Conservation (phyloP, 2,329 filamentous ascomycete species). For the Periconia sp. region DNA sequence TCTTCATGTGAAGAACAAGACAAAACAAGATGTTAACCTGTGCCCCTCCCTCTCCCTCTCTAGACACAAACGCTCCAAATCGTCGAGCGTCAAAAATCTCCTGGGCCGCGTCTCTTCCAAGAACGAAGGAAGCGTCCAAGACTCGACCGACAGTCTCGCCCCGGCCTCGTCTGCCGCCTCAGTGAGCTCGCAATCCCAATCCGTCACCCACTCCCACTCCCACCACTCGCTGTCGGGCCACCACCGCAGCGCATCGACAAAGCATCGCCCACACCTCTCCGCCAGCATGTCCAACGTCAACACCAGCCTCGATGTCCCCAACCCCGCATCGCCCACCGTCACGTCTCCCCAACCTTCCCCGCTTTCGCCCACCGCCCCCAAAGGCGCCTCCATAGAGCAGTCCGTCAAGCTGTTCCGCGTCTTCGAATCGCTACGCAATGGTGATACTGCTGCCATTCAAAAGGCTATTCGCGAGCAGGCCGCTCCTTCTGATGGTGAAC, state of each 20-base stretch:
- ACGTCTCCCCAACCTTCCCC: slow-evolving; percentile 24
- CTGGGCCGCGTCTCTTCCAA: slow-evolving; percentile 38
- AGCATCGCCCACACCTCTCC: slow-evolving; percentile 31
- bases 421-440: slow-evolving; percentile 87
- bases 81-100: slow-evolving; percentile 40
- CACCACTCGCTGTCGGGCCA: slow-evolving; percentile 16
- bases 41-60: background rate
- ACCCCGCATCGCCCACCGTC: slow-evolving; percentile 6
- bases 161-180: slow-evolving; percentile 26
- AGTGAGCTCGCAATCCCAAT: slow-evolving; percentile 27
- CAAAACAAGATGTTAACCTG: too few relatives aligned
- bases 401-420: slow-evolving; percentile 93
- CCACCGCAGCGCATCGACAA: slow-evolving; percentile 31
- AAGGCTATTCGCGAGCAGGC: slow-evolving; percentile 74
- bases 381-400: slow-evolving; percentile 70
- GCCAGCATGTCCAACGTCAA: slow-evolving; percentile 29
- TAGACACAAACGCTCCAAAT: slow-evolving; percentile 49
- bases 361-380: slow-evolving; percentile 27
- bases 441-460: slow-evolving; percentile 87
- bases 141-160: slow-evolving; percentile 17
- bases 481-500: slow-evolving; percentile 47
- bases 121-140: slow-evolving; percentile 30
- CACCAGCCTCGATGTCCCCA: slow-evolving; percentile 17
- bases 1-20: too few relatives aligned
- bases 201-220: slow-evolving; percentile 13